Conservation (phyloP, 148 eudicot genomes). For the Chenopodium album region DNA sequence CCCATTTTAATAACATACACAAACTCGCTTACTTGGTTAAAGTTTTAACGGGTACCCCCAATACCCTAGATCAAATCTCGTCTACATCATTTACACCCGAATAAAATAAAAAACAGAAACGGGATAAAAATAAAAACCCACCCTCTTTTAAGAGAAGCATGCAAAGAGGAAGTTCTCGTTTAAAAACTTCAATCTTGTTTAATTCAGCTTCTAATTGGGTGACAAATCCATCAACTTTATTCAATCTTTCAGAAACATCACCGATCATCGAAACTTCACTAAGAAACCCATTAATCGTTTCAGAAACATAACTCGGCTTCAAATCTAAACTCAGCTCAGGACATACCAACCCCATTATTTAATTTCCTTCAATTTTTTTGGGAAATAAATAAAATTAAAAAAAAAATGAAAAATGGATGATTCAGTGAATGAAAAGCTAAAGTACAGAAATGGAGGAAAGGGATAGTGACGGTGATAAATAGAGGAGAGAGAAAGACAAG, state of each 20-base stretch:
- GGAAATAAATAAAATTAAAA: background rate
- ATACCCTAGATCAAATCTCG: background rate
- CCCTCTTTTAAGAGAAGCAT: constrained; percentile 71
- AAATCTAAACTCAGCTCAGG: constrained; percentile 50
- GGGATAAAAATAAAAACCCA: constrained; percentile 20
- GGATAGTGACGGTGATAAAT: constrained; percentile 16
- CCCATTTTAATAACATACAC: too few species aligned
- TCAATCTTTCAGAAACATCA: constrained; percentile 33
- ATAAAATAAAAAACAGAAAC: background rate
- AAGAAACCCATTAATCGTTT: constrained; percentile 38
- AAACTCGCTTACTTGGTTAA: background rate
- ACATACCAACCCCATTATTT: constrained; percentile 41
- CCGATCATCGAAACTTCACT: constrained; percentile 37
- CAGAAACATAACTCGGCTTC: constrained; percentile 39
- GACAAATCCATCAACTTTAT: constrained; percentile 47
- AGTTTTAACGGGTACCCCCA: background rate
- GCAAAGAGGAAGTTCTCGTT: constrained; percentile 70
- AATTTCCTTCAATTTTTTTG: background rate
- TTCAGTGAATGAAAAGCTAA: background rate
- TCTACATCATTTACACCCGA: background rate
- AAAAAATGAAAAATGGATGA: background rate
- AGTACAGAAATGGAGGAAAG: constrained; percentile 12
- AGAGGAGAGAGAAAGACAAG: constrained; percentile 9
- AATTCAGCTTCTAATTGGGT: constrained; percentile 52
- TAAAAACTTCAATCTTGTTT: constrained; percentile 60